Conservation (phyloP, 225 moss, liverwort and hornwort genomes). For the Marchantia polymorpha region DNA sequence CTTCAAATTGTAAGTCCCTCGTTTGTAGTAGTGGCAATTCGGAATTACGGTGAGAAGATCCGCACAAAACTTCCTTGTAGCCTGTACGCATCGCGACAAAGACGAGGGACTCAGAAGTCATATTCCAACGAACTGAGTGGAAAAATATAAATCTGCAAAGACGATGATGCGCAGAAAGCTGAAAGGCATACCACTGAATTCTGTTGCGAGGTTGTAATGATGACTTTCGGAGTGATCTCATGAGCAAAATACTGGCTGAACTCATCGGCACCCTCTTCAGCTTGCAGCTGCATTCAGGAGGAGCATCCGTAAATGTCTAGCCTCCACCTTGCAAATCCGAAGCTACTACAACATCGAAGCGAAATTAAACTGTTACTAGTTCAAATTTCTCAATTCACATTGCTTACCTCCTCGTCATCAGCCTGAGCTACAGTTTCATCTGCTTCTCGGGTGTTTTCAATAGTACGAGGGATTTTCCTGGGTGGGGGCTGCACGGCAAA, state of each 20-base stretch:
- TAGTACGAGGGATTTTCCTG: constrained; percentile 73
- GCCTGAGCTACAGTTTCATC: constrained; percentile 88
- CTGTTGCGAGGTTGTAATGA: constrained; percentile 74
- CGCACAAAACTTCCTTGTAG: constrained; percentile 77
- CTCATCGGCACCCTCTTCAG: constrained; percentile 72
- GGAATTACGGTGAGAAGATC: constrained; percentile 90
- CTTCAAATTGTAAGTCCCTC: constrained; percentile 86
- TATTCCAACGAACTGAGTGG: neutral
- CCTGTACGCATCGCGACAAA: constrained; percentile 24
- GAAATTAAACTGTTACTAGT: neutral
- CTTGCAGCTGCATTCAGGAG: constrained; percentile 51
- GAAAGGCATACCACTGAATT: constrained; percentile 18
- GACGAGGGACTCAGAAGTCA: neutral
- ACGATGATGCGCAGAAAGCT: neutral
- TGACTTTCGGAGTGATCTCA: constrained; percentile 55
- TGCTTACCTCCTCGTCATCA: constrained; percentile 75
- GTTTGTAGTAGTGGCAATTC: constrained; percentile 80
- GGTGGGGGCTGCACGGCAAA: constrained; percentile 53
- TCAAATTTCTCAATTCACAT: neutral
- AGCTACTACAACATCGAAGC: neutral
- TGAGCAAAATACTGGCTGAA: constrained; percentile 73
- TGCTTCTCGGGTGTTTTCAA: constrained; percentile 81
- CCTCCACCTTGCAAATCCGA: neutral
- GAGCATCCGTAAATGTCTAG: neutral
- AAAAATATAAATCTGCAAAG: neutral